Evolutionary conservation across 2,329 filamentous ascomycete genomes (phyloP).

Genomic region (Zymoseptoria crescenta): DNA sequence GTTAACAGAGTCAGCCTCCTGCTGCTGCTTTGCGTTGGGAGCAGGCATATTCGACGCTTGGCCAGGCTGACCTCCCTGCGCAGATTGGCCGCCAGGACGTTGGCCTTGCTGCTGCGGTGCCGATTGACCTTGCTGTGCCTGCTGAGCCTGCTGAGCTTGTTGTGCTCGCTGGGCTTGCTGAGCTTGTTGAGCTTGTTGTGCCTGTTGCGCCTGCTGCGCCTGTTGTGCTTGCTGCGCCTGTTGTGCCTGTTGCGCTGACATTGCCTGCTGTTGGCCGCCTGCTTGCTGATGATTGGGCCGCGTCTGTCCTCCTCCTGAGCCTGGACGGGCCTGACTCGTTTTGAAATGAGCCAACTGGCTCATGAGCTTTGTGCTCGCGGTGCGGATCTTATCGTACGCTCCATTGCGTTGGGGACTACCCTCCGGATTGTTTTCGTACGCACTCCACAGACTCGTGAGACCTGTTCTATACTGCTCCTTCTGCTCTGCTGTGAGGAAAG

Average conservation of each 20-base stretch:
- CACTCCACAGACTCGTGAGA: slow-evolving; percentile 48
- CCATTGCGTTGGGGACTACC: slow-evolving; percentile 44
- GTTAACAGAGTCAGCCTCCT: slow-evolving; percentile 11
- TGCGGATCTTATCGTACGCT: slow-evolving; percentile 45
- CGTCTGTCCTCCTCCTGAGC: slow-evolving; percentile 14
- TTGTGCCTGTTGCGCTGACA: slow-evolving; percentile 9
- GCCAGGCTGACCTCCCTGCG: slow-evolving; percentile 4
- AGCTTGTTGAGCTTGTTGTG: slow-evolving; percentile 5
- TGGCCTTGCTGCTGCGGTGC: slow-evolving; percentile 3
- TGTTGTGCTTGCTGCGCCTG: slow-evolving; percentile 9
- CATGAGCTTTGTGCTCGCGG: slow-evolving; percentile 40
- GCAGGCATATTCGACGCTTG: slow-evolving; percentile 8
- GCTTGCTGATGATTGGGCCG: slow-evolving; percentile 9
- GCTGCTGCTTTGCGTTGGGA: slow-evolving; percentile 11
- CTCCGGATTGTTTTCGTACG: slow-evolving; percentile 41
- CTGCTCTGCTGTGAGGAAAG: slow-evolving; percentile 46
- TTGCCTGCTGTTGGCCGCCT: slow-evolving; percentile 10
- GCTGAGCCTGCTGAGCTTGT: slow-evolving; percentile 6
- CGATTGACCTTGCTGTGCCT: neutral
- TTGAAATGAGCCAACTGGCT: slow-evolving; percentile 10
- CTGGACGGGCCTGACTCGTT: slow-evolving; percentile 7
- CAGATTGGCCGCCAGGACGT: slow-evolving; percentile 4
- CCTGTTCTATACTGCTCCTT: slow-evolving; percentile 49
- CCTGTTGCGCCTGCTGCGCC: slow-evolving; percentile 11
- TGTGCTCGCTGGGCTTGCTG: slow-evolving; percentile 2